Percentiles rank a stretch among this genome's conserved stretches.
These are phyloP conservation scores for Neofusicoccum laricinum DNA, from an alignment of 2,329 filamentous ascomycete genomes.

Conservation along the genomic window DNA sequence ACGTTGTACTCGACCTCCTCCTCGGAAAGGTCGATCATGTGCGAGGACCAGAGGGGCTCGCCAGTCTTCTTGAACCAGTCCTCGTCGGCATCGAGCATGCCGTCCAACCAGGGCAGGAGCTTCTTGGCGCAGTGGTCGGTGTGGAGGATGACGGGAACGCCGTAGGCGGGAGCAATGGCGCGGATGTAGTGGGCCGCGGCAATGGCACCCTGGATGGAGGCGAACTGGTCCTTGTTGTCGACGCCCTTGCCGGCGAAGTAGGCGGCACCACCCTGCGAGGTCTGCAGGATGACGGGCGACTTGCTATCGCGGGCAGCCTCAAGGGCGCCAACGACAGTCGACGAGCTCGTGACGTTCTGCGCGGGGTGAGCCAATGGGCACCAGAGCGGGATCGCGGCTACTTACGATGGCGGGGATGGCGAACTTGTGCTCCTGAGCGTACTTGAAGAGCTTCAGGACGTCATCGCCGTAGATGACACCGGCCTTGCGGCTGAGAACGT, in stretches of 20 bases:
- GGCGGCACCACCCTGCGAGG: conserved; percentile 88
- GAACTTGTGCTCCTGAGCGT: conserved; percentile 82
- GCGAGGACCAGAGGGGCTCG: conserved; percentile 89
- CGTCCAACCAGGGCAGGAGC: conserved; percentile 80
- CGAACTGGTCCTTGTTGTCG: conserved; percentile 63
- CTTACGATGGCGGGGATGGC: conserved; percentile 73
- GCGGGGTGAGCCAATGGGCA: conserved; percentile 13
- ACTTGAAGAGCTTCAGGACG: conserved; percentile 73
- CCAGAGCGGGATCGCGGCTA: conserved; percentile 16
- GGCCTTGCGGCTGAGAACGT: conserved; percentile 60
- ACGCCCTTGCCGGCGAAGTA: conserved; percentile 45
- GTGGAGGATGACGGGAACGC: conserved; percentile 80
- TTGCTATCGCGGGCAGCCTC: conserved; percentile 94
- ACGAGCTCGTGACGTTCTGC: conserved; percentile 86
- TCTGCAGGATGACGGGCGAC: conserved; percentile 87
- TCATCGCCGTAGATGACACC: conserved; percentile 65
- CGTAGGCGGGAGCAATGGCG: conserved; percentile 80
- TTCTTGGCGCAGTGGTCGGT: conserved; percentile 99
- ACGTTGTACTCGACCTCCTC: conserved; percentile 89
- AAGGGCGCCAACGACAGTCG: conserved; percentile 78
- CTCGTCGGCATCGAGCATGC: conserved; percentile 93
- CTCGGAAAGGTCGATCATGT: conserved; percentile 98
- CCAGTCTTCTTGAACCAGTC: conserved; percentile 89
- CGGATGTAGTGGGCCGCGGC: conserved; percentile 89
- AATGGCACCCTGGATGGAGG: conserved; percentile 82